Conservation (phyloP, 169 alveolate species). For the Plasmodium chabaudi region DNA sequence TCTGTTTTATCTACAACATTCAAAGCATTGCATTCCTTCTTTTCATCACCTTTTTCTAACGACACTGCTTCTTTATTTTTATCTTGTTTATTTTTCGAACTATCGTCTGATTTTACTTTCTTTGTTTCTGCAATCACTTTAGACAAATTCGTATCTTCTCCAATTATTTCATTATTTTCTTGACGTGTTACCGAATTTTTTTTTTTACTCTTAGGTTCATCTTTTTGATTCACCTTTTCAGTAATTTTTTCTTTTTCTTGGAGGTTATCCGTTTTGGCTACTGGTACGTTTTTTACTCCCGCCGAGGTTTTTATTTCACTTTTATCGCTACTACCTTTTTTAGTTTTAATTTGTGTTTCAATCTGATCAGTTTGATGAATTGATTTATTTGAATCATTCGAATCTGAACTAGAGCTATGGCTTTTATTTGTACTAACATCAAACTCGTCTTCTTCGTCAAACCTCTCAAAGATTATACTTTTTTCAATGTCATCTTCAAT, state of each 20-base stretch:
- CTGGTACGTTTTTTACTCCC: too few species aligned
- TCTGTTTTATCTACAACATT: background rate
- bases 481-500: conserved; percentile 19
- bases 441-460: conserved; percentile 15
- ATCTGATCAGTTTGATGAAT: background rate
- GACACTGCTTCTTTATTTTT: background rate
- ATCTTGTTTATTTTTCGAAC: background rate
- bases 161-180: background rate
- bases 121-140: background rate
- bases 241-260: too few species aligned
- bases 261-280: too few species aligned
- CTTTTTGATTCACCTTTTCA: too few species aligned
- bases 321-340: background rate
- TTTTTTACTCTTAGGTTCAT: background rate
- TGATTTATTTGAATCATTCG: background rate
- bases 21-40: background rate
- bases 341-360: background rate
- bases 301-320: too few species aligned
- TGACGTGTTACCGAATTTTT: background rate
- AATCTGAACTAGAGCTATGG: background rate
- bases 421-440: background rate
- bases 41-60: background rate
- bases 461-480: background rate
- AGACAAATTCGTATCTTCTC: background rate
- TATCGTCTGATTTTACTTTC: background rate